Evolutionary conservation across 495 filamentous ascomycete species (phyloP), one percentile per base, ranked within the genome.

Genomic region (Bathelium albidoporum): DNA sequence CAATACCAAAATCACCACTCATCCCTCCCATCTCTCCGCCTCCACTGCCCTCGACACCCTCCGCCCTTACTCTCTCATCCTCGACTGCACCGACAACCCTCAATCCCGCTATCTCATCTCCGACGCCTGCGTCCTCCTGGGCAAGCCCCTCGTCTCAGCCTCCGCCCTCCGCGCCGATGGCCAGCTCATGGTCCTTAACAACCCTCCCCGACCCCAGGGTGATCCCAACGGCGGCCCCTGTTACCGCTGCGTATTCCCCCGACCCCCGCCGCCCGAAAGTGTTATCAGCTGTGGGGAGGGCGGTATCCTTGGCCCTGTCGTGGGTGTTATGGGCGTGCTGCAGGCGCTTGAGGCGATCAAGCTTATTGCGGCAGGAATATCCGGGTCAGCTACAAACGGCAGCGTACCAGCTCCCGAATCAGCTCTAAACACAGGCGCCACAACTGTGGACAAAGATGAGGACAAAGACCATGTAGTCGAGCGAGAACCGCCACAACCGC

Each of bases 21-120:
- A 96, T 71, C 67, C 70, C 16, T 75, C 76, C 32, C 85, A 87
- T 63, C 78, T 96, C 28, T 79, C 78, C 0, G 80, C 89, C 0
- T 71, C 82, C 63, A 87, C 83, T 58, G 88, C 90, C 0, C 76
- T 85, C 10, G 69, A 79, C 18, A 84, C 86, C 43, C 85, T 93
- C 61, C 60, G 73, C 0, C 64, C 74, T 1, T 97, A 95, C 72
- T 90, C 97, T 69, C 66, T 96, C 4, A 83, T 97, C 29, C 82
- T 98, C 32, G 94, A 98, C 74, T 98, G 94, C 70, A 96, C 91
- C 3, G 94, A 98, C 73, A 90, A 90, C 62, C 94, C 93, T 0
- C 86, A 87, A 4, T 87, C 91, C 0, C 89, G 94, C 43, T 97
- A 98, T 72, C 80, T 97, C 4, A 89, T 97, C 68, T 96, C 91